Evolutionary conservation across 2,329 filamentous ascomycete genomes (phyloP).

Genomic region (Neurospora sp.): DNA sequence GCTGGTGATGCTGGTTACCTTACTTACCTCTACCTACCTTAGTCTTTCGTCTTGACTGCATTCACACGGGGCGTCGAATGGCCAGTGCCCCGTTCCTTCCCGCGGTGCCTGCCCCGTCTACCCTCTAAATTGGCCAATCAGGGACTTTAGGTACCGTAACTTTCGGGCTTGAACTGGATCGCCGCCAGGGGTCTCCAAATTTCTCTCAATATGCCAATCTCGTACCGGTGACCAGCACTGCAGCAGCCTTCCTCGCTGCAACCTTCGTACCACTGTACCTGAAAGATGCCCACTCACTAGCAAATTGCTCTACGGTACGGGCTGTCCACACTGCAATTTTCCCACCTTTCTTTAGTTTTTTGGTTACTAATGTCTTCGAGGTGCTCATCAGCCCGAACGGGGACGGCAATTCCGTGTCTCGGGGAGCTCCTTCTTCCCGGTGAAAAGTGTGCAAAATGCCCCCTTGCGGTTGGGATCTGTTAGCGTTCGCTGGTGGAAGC

Average conservation of each 20-base stretch:
- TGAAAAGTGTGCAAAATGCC: neutral
- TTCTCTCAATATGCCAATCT: neutral
- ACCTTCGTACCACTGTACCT: neutral
- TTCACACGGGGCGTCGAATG: neutral
- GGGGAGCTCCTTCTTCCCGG: neutral
- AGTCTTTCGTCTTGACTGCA: neutral
- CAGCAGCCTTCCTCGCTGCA: neutral
- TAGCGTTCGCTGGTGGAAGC: neutral
- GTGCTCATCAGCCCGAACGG: neutral
- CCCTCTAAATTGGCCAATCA: neutral
- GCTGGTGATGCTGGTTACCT: neutral
- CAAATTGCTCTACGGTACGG: neutral
- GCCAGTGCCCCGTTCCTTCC: neutral
- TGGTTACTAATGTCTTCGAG: neutral
- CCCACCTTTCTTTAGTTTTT: neutral
- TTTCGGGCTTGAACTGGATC: neutral
- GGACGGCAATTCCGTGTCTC: neutral
- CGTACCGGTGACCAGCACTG: neutral
- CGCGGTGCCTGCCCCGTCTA: neutral
- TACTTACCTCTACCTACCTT: neutral
- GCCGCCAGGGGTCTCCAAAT: neutral
- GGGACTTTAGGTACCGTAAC: neutral
- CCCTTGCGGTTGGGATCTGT: neutral
- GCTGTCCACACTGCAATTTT: neutral
- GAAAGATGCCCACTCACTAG: neutral